These are phyloP conservation scores for Metschnikowia lunata DNA, from an alignment of 805 yeast species.

Conservation along the genomic window DNA sequence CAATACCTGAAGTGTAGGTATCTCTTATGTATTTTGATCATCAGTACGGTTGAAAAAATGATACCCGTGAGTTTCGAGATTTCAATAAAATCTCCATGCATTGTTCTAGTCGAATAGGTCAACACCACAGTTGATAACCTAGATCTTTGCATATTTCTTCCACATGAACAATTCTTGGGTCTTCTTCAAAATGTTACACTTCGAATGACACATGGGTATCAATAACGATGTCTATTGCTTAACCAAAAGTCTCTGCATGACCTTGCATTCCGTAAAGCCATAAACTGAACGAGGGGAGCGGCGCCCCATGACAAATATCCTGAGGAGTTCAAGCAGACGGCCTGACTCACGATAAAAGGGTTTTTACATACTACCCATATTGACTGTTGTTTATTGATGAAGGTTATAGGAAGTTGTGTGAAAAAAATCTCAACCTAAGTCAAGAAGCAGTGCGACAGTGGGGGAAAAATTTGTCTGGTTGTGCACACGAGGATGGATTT, in stretches of 20 bases:
- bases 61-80: too few relatives aligned
- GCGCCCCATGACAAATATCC: not conserved
- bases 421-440: conserved; percentile 13
- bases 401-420: conserved; percentile 14
- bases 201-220: not conserved
- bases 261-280: too few relatives aligned
- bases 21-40: not conserved
- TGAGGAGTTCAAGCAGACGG: not conserved
- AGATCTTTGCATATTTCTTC: too few relatives aligned
- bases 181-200: not conserved
- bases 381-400: conserved; percentile 37
- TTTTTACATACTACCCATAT: conserved; percentile 70
- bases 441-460: conserved; percentile 13
- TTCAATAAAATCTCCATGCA: too few relatives aligned
- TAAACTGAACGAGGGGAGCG: too few relatives aligned
- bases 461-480: conserved; percentile 13
- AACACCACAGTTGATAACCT: too few relatives aligned
- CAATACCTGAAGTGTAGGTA: not conserved
- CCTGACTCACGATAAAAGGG: conserved; percentile 1
- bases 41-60: not conserved
- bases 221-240: not conserved
- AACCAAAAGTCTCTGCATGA: not conserved
- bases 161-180: not conserved
- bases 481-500: conserved; percentile 8
- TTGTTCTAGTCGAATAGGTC: too few relatives aligned